Conservation (phyloP, 2,329 filamentous ascomycete genomes). For the Hymenoscyphus occultus region DNA sequence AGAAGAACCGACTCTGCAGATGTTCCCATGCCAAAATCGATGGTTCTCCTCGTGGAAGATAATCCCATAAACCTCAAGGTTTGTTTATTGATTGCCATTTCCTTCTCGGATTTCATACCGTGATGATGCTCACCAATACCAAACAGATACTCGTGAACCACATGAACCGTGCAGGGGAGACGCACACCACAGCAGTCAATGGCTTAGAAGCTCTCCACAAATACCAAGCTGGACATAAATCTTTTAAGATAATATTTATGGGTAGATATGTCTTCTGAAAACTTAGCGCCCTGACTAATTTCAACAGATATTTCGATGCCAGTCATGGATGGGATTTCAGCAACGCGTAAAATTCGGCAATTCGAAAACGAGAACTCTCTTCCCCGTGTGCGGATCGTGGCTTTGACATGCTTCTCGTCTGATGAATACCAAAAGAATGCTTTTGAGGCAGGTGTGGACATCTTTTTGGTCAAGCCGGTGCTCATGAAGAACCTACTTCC, state of each 20-base stretch:
- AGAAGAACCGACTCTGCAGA: not conserved
- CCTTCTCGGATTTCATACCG: not conserved
- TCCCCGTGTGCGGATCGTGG: constrained; percentile 45
- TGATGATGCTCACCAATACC: not conserved
- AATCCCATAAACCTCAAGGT: constrained; percentile 40
- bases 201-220: constrained; percentile 46
- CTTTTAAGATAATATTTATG: constrained; percentile 36
- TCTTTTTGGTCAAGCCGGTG: constrained; percentile 52
- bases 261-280: constrained; percentile 21
- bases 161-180: constrained; percentile 26
- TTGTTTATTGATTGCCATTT: constrained; percentile 13
- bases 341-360: constrained; percentile 46
- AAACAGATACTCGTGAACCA: constrained; percentile 26
- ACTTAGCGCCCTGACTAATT: not conserved
- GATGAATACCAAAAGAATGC: constrained; percentile 47
- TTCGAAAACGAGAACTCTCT: constrained; percentile 43
- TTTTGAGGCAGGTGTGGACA: constrained; percentile 48
- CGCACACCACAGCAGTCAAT: constrained; percentile 40
- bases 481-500: constrained; percentile 24
- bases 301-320: constrained; percentile 52
- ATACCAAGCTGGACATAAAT: constrained; percentile 18
- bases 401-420: constrained; percentile 49
- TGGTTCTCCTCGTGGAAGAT: constrained; percentile 41
- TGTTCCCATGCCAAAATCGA: not conserved
- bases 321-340: constrained; percentile 48